Evolutionary conservation across 495 filamentous ascomycete genomes (phyloP).

Genomic region (Trichoderma asperelloides): DNA sequence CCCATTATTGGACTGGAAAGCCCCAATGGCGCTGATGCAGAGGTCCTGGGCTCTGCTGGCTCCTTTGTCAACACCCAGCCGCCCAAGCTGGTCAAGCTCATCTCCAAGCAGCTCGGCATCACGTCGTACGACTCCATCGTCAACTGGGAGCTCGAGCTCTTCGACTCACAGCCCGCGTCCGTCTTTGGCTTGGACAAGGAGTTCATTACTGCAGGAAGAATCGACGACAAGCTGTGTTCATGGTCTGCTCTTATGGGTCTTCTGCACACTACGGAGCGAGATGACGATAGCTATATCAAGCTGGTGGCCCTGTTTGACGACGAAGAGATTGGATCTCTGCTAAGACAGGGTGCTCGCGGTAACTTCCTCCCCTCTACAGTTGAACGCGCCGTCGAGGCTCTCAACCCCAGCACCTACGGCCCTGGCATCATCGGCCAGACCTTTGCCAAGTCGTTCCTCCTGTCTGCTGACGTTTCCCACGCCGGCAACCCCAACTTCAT

Average conservation of each 20-base stretch:
- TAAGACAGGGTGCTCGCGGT: slow-evolving; percentile 81
- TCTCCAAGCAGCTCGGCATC: slow-evolving; percentile 64
- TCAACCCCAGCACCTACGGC: slow-evolving; percentile 40
- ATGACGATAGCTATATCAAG: slow-evolving; percentile 56
- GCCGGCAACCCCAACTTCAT: slow-evolving; percentile 93
- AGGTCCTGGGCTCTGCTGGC: slow-evolving; percentile 37
- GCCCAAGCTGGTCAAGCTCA: slow-evolving; percentile 70
- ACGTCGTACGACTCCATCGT: slow-evolving; percentile 62
- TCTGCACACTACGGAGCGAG: slow-evolving; percentile 50
- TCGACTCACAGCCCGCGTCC: slow-evolving; percentile 77
- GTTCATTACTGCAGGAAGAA: slow-evolving; percentile 87
- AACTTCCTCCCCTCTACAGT: slow-evolving; percentile 78
- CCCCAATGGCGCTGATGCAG: slow-evolving; percentile 37
- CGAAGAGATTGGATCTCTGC: slow-evolving; percentile 85
- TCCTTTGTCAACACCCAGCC: slow-evolving; percentile 77
- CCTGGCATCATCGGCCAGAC: slow-evolving; percentile 70
- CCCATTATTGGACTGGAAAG: slow-evolving; percentile 87
- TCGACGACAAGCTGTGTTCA: slow-evolving; percentile 96
- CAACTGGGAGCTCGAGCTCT: slow-evolving; percentile 97
- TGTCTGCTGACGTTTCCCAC: slow-evolving; percentile 89
- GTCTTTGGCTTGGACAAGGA: slow-evolving; percentile 85
- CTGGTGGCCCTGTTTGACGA: slow-evolving; percentile 89
- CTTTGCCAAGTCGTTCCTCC: slow-evolving; percentile 85
- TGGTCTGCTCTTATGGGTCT: slow-evolving; percentile 86
- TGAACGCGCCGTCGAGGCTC: slow-evolving; percentile 69